Evolutionary conservation across 2,329 filamentous ascomycete genomes (phyloP).

Genomic region (Aspergillus glaucus): DNA sequence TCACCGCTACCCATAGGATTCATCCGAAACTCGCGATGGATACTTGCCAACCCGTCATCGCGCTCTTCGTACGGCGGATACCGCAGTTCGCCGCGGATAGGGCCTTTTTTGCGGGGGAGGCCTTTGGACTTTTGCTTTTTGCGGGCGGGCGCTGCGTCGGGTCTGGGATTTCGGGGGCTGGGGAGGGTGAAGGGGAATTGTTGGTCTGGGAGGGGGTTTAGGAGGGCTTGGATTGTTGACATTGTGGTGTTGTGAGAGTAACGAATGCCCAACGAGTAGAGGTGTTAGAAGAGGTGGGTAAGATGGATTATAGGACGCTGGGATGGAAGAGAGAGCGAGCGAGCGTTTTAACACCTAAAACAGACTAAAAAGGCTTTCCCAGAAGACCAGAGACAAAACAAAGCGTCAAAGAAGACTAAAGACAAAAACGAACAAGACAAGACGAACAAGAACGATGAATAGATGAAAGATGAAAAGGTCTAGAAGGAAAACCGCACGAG

Average conservation of each 20-base stretch:
- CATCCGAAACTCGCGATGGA: conserved; percentile 60
- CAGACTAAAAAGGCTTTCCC: conserved; percentile 16
- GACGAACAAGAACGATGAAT: neutral
- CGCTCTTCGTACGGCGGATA: conserved; percentile 68
- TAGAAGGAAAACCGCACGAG: conserved; percentile 6
- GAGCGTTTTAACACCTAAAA: conserved; percentile 7
- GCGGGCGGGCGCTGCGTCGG: conserved; percentile 9
- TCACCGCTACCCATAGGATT: conserved; percentile 54
- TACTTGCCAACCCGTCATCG: conserved; percentile 49
- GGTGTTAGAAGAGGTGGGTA: neutral
- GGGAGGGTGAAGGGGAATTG: conserved; percentile 20
- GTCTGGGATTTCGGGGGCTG: conserved; percentile 37
- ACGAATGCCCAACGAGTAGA: neutral
- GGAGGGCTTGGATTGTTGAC: conserved; percentile 59
- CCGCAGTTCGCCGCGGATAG: conserved; percentile 60
- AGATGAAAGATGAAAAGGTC: conserved; percentile 2
- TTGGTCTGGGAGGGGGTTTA: conserved; percentile 53
- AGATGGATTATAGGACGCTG: neutral
- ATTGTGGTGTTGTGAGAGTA: conserved; percentile 35
- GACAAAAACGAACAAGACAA: conserved; percentile 8
- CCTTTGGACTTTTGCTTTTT: conserved; percentile 58
- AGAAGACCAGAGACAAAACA: conserved; percentile 1
- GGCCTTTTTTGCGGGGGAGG: conserved; percentile 55
- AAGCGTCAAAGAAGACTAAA: conserved; percentile 7
- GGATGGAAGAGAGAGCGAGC: conserved; percentile 2